phyloP scores from a whole-genome alignment of 495 filamentous ascomycete genomes.

The Aeminium ludgeri region DNA sequence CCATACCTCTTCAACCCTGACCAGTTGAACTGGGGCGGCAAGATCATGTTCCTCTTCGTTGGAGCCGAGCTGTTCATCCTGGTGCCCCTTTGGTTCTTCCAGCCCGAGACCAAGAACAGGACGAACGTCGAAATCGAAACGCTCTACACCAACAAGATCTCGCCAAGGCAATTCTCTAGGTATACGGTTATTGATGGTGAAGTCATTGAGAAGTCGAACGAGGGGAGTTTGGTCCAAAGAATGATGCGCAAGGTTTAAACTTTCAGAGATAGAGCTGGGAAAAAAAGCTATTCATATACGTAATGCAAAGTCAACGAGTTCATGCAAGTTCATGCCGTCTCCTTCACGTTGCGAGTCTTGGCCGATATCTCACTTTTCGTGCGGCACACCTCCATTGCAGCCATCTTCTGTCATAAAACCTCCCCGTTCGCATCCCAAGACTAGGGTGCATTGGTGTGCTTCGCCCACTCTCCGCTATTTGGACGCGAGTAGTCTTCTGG shows the following conservation, averaged over 20 bases:
- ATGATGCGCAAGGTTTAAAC: neutral
- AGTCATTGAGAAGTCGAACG: neutral
- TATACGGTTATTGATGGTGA: neutral
- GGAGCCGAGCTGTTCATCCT: constrained; percentile 1
- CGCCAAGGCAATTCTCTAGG: constrained; percentile 1
- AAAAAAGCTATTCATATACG: no score
- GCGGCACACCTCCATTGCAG: no score
- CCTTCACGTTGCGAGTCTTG: no score
- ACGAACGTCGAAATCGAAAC: constrained; percentile 2
- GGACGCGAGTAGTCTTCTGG: no score
- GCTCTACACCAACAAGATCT: constrained; percentile 1
- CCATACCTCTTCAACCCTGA: constrained; percentile 10
- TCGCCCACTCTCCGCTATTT: no score
- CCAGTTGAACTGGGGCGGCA: constrained; percentile 3
- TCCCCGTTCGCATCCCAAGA: no score
- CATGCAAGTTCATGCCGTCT: no score
- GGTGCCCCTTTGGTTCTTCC: neutral
- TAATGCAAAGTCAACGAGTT: no score
- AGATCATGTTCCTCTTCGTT: constrained; percentile 3
- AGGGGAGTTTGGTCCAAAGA: neutral
- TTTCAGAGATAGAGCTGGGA: no score
- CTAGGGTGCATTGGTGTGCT: no score
- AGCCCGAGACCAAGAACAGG: constrained; percentile 3
- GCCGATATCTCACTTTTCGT: no score
- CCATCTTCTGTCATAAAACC: no score